Percentiles rank a stretch among this genome's conserved stretches.
Conservation (phyloP, 768 basidiomycete genomes). For the Trametes maxima region DNA sequence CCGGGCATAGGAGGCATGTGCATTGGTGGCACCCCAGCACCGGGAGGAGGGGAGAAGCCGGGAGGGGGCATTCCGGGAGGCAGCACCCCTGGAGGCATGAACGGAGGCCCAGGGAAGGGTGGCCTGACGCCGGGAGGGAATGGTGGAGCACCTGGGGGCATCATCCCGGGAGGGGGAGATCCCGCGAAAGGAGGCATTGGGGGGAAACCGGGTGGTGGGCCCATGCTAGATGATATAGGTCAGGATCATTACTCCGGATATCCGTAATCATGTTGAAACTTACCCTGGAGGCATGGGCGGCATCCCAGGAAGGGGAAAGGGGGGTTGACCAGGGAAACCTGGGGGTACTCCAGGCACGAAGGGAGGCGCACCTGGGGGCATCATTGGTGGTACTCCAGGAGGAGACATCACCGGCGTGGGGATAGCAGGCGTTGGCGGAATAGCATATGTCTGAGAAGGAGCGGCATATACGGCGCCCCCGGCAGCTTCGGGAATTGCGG, state of each 20-base stretch:
- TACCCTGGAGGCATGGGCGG: conserved; percentile 62
- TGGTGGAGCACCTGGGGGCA: conserved; percentile 40
- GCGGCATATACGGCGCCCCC: conserved; percentile 72
- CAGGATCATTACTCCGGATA: neutral
- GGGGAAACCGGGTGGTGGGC: conserved; percentile 56
- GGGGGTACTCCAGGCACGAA: conserved; percentile 36
- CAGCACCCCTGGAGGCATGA: conserved; percentile 36
- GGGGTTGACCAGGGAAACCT: conserved; percentile 43
- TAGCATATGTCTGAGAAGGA: conserved; percentile 69
- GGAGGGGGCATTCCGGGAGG: conserved; percentile 40
- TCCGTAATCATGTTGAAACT: conserved; percentile 26
- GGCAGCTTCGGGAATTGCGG: conserved; percentile 43
- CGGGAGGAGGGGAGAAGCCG: conserved; percentile 33
- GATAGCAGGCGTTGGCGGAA: conserved; percentile 40
- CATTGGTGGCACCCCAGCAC: conserved; percentile 24
- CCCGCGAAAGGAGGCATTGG: conserved; percentile 37
- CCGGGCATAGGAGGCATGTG: conserved; percentile 31
- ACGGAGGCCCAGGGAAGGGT: conserved; percentile 40
- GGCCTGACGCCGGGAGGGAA: conserved; percentile 42
- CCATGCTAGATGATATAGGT: conserved; percentile 34
- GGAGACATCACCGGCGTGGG: conserved; percentile 44
- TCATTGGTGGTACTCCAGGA: conserved; percentile 44
- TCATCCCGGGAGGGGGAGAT: conserved; percentile 49
- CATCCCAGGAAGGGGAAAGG: conserved; percentile 45
- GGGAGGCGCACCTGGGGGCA: conserved; percentile 37